phyloP scores from a whole-genome alignment of 495 filamentous ascomycete genomes.

The Aspergillus conjunctus region DNA sequence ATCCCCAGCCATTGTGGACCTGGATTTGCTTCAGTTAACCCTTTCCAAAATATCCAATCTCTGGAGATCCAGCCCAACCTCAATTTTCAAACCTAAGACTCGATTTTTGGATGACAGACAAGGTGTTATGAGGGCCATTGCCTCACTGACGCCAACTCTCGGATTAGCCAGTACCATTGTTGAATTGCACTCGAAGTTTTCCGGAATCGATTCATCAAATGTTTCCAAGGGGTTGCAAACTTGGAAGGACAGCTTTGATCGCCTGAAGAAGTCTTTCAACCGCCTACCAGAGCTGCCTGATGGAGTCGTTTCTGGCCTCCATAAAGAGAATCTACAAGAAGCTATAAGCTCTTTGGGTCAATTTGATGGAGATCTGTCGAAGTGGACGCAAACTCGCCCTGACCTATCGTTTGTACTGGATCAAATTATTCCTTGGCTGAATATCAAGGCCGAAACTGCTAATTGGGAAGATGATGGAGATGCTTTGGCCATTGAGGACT shows the following conservation, averaged over 20 bases:
- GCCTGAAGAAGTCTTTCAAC: constrained; percentile 41
- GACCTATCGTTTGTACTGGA: constrained; percentile 63
- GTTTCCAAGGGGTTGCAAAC: constrained; percentile 46
- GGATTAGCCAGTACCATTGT: constrained; percentile 48
- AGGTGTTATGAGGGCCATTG: constrained; percentile 32
- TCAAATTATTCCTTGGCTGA: constrained; percentile 57
- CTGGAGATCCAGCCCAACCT: constrained; percentile 41
- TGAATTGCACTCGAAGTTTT: constrained; percentile 62
- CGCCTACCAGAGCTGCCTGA: constrained; percentile 56
- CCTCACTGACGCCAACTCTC: constrained; percentile 56
- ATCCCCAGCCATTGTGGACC: constrained; percentile 42
- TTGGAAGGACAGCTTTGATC: constrained; percentile 52
- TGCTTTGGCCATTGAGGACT: constrained; percentile 35
- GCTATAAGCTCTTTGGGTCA: constrained; percentile 45
- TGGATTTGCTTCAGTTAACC: constrained; percentile 38
- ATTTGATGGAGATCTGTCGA: constrained; percentile 48
- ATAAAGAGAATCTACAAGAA: constrained; percentile 45
- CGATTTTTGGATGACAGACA: constrained; percentile 26
- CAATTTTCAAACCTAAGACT: constrained; percentile 31
- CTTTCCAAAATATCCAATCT: constrained; percentile 44
- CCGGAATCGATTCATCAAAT: constrained; percentile 45
- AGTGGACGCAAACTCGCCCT: constrained; percentile 49
- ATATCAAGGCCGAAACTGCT: constrained; percentile 23
- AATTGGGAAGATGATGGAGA: constrained; percentile 18
- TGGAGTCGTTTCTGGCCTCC: constrained; percentile 51